Evolutionary conservation across 1,139 yeast genomes (phyloP).

Genomic region (Blastobotrys malaysiensis): DNA sequence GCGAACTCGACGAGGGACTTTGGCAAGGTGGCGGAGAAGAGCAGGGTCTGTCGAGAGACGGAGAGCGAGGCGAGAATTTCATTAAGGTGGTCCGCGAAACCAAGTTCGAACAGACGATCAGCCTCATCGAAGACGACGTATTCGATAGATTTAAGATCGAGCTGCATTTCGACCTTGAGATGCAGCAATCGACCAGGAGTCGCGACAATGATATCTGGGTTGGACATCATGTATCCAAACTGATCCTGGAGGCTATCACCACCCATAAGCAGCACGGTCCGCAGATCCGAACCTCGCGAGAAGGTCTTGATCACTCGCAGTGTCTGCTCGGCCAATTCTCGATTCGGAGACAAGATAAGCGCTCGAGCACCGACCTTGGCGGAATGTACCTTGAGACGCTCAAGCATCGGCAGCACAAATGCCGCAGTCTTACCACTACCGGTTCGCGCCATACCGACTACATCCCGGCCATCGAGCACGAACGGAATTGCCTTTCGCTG

Average conservation of each 20-base stretch:
- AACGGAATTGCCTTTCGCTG: slow-evolving; percentile 93
- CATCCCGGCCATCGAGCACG: slow-evolving; percentile 81
- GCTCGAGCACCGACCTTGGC: slow-evolving; percentile 91
- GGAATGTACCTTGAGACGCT: slow-evolving; percentile 72
- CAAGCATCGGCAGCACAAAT: slow-evolving; percentile 87
- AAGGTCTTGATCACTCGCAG: slow-evolving; percentile 85
- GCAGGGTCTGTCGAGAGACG: slow-evolving; percentile 72
- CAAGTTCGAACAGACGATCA: slow-evolving; percentile 94
- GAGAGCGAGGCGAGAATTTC: slow-evolving; percentile 85
- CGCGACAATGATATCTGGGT: slow-evolving; percentile 93
- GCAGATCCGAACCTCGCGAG: slow-evolving; percentile 73
- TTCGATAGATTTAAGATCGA: slow-evolving; percentile 76
- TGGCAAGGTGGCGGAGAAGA: slow-evolving; percentile 95
- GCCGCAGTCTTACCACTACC: slow-evolving; percentile 99
- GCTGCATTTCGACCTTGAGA: slow-evolving; percentile 89
- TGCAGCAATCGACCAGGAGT: slow-evolving; percentile 98
- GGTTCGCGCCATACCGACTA: slow-evolving; percentile 98
- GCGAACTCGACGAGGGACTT: slow-evolving; percentile 91
- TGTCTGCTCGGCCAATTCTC: slow-evolving; percentile 93
- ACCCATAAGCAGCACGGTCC: slow-evolving; percentile 80
- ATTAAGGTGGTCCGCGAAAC: slow-evolving; percentile 90
- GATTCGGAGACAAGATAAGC: slow-evolving; percentile 80
- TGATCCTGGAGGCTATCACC: slow-evolving; percentile 98
- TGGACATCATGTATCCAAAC: slow-evolving; percentile 84
- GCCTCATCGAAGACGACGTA: slow-evolving; percentile 97